A percentile compares a stretch with the other conserved stretches of the same genome.
phyloP scores from a whole-genome alignment of 1,139 yeast genomes.

The Kodamaea arcana region DNA sequence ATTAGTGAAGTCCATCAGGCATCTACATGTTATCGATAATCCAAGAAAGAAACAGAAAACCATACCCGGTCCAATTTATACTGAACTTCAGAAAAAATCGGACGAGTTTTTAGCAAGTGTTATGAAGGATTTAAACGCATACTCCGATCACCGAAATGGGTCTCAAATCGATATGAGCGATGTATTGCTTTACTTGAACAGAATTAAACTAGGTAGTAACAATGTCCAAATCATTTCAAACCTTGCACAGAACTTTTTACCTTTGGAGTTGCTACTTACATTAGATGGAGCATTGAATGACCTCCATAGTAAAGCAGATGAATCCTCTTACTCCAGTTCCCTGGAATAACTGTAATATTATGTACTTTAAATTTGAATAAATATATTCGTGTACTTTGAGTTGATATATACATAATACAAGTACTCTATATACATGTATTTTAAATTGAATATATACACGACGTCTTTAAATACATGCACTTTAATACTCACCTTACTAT shows the following conservation, averaged over 20 bases:
- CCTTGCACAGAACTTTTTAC: constrained; percentile 35
- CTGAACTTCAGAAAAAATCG: constrained; percentile 13
- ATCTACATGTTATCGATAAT: constrained; percentile 4
- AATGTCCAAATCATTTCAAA: constrained; percentile 24
- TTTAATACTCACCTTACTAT: too few species aligned
- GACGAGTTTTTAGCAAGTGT: constrained; percentile 13
- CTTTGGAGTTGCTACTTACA: constrained; percentile 33
- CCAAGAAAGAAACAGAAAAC: constrained; percentile 7
- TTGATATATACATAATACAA: too few species aligned
- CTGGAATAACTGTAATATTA: background rate
- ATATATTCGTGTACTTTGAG: background rate
- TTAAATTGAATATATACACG: too few species aligned
- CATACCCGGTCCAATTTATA: constrained; percentile 5
- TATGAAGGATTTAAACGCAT: constrained; percentile 18
- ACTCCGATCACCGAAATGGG: constrained; percentile 22
- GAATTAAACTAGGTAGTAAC: constrained; percentile 26
- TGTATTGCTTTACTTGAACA: constrained; percentile 31
- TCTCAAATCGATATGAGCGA: constrained; percentile 30
- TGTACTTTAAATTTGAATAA: background rate
- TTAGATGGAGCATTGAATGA: constrained; percentile 29
- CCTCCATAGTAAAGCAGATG: background rate
- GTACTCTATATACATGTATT: too few species aligned
- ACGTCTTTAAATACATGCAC: too few species aligned
- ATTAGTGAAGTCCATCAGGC: constrained; percentile 10
- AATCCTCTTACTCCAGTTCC: background rate